Base-by-base conservation (phyloP, 164 flowering plant genomes). In the Macadamia integrifolia region DNA sequence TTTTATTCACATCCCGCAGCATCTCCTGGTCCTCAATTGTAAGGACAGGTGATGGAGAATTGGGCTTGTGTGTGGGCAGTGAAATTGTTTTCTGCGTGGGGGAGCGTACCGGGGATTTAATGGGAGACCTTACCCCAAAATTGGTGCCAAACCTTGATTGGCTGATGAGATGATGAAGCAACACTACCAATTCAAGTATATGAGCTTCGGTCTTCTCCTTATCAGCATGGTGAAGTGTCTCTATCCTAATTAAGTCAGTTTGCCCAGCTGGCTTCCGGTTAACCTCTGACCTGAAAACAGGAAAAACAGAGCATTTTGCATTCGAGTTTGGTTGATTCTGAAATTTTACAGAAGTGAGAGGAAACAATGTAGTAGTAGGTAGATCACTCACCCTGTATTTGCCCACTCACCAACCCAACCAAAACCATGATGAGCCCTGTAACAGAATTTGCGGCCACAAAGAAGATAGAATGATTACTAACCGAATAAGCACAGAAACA, bases 381-480 rank as follows among this genome's bases (percentile, higher is more conserved):
- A 18, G 6, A 18, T 17, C 23, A 72, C 91, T 81, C 61, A 92
- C 99, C 99, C 98, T 9, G 97, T 85, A 75, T 85, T 94, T 64
- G 99, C 99, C 99, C 99, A 94, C 78, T 94, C 99, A 57, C 99
- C 99, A 71, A 95, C 99, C 99, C 99, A 95, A 62, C 99, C 99
- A 71, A 95, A 95, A 59, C 98, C 98, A 75, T 94, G 99, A 82
- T 94, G 99, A 6, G 96, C 98, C 77, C 98, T 94, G 80, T 9
- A 70, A 49, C 18, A 67, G 71, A 67, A n/a, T 60, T 28, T 61
- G 32, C n/a, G 58, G 44, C 31, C 28, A 66, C 28, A 67, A 69
- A 15, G 28, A 62, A 60, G 14, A 66, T 32, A 58, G 6, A 49
- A 53, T 48, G 44, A 68, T 42, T 15, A 62, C 40, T 44, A 35